Base-by-base conservation (phyloP, 1,284 basidiomycete species). In the Trichosporon sp. region DNA sequence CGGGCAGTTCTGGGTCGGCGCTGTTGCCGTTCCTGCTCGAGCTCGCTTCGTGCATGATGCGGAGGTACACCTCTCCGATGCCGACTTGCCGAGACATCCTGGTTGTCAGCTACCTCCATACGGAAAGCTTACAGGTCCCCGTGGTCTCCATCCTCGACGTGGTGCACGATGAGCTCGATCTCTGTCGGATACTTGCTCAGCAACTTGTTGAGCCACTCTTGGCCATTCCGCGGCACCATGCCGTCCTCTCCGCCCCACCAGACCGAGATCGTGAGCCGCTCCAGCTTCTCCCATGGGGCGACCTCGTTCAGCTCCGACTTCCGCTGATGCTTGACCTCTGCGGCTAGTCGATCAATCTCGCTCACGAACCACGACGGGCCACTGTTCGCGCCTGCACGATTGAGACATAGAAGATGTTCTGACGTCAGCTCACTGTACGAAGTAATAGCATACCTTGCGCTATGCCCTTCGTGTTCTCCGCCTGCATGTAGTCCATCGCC, bases 371-470 rank as follows among this genome's bases (percentile, higher is more conserved):
- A 79, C 64, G 70, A 65, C 1, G 69, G 68, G 9, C 77, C 77
- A 1, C 75, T 76, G 52, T 77, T 65, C 4, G 64, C 57, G 7
- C 68, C 67, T 16, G 73, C 75, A 31, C 76, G 71, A 57, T 78
- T 77, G 46, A 79, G 69, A 60, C 78, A 79, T 10, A 78, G 64
- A 34, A 79, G 65, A 61, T 78, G 77, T 56, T 79, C 78, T 76
- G 56, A 3, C 7, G 62, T 64, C 36, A 63, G 62, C 56, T 32
- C 23, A 23, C 13, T 8, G 2, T 5, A 13, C 5, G 2, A 11
- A 1, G 11, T 9, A 3, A 27, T 8, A 25, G 32, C 59, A 32
- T 56, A 74, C 74, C 74, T 68, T 78, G 75, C 2, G 76, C 76
- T 25, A 78, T 73, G 4, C 78, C 78, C 25, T 72, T 69, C 10